Percentiles rank a stretch among this genome's conserved stretches.
These are phyloP conservation scores for Microdochium bolleyi DNA, from an alignment of 2,329 filamentous ascomycete species.

Conservation along the genomic window DNA sequence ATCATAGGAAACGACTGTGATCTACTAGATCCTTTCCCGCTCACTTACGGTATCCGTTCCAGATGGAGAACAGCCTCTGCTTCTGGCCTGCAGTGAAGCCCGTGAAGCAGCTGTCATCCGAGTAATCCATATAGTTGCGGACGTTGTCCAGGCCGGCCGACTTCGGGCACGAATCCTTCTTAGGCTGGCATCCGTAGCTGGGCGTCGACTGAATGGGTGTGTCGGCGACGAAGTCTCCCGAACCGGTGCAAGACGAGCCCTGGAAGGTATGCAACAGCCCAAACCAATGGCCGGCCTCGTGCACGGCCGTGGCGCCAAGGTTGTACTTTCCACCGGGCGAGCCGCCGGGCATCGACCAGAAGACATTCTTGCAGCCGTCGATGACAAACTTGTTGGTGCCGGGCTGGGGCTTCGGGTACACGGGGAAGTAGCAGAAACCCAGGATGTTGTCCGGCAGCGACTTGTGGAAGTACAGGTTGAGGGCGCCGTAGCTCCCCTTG, in stretches of 20 bases:
- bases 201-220: conserved; percentile 21
- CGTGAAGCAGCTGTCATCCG: conserved; percentile 10
- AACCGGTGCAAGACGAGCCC: conserved; percentile 10
- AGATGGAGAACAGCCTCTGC: conserved; percentile 1
- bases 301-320: conserved; percentile 19
- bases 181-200: conserved; percentile 1
- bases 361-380: conserved; percentile 10
- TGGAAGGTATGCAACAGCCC: conserved; percentile 27
- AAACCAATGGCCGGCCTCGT: conserved; percentile 27
- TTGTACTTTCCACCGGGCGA: conserved; percentile 8
- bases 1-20: too few relatives aligned
- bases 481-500: conserved; percentile 1
- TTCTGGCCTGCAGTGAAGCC: conserved; percentile 1
- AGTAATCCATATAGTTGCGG: conserved; percentile 8
- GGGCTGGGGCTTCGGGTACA: conserved; percentile 8
- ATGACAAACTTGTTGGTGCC: conserved; percentile 10
- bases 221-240: conserved; percentile 23
- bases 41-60: neutral
- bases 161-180: conserved; percentile 8
- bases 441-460: conserved; percentile 5
- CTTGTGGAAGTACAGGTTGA: conserved; percentile 6
- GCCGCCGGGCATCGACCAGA: conserved; percentile 9
- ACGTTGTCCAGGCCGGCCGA: conserved; percentile 2
- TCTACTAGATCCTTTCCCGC: too few relatives aligned
- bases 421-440: conserved; percentile 3